Base-by-base conservation (phyloP, 2,329 filamentous ascomycete genomes). In the Beauveria medogensis region DNA sequence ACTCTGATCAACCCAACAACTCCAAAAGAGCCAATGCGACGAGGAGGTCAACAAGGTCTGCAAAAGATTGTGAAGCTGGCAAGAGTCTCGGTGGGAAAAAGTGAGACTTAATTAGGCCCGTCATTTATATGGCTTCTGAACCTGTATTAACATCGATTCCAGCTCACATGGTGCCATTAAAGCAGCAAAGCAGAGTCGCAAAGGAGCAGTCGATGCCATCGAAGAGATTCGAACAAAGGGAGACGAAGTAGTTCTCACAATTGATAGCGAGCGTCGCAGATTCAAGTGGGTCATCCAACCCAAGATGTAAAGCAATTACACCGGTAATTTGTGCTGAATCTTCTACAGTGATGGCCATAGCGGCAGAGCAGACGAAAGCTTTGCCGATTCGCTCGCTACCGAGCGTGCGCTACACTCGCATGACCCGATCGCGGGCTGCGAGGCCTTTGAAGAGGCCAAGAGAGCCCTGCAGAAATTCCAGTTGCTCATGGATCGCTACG, bases 401-500 rank as follows among this genome's bases (percentile, higher is more conserved):
- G 44, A 52, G 8, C 46, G n/a, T 28, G 48, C 56, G 10, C 20
- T 59, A 22, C 50, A 55, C 28, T 54, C 51, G 16, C 58, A 47
- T 28, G 58, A 60, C 14, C 50, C 58, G 5, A 40, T 60, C 16
- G 20, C 58, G 5, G 50, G 58, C 26, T 61, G 59, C 40, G 53
- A 52, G 53, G 53, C 59, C 43, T 61, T 56, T 50, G 59, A 61
- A 10, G 53, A 56, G 4, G 44, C 47, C 28, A 46, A 44, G 12
- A 37, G 34, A 12, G 51, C 55, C 14, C 34, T 62, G 26, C 60
- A 55, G 44, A 18, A 37, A 24, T 64, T 70, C 26, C 63, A 67
- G 6, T 50, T n/a, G 1, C 51, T 67, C 2, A 56, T 67, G 3
- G 63, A 63, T 14, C 59, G 63, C 16, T 74, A 71, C 57, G 67